Base-by-base conservation (phyloP, 768 basidiomycete genomes). In the Panus rudis region DNA sequence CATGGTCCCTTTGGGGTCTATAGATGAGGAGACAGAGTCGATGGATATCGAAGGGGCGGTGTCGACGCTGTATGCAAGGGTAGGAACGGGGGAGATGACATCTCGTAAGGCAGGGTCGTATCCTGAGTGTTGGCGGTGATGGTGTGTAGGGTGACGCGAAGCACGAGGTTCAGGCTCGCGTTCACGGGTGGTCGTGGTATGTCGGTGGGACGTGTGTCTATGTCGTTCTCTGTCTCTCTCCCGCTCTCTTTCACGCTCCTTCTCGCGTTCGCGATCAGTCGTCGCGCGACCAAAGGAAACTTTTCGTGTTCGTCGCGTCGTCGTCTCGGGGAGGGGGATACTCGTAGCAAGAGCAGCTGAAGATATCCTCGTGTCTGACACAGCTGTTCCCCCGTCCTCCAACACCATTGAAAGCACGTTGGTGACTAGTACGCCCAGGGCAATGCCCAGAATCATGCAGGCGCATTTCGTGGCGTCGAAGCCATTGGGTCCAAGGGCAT, bases 371-470 rank as follows among this genome's bases (percentile, higher is more conserved):
- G 16, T 25, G 17, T 42, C 23, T 8, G 26, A 25, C 34, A 17
- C 14, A 19, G 16, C 19, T 4, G 31, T 41, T 39, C 59, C 58
- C 12, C 67, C 67, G 42, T 71, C 67, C 57, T 82, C 81, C 54
- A 84, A 65, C 42, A 79, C 68, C 46, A 81, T 78, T 35, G 81
- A 76, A 48, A 84, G 68, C 46, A 85, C 65, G 60, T 89, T 86
- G 25, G 85, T 82, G 59, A 73, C 71, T 43, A 85, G 68, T 35
- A 82, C 72, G 40, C 85, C 87, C 11, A 88, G 67, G 4, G 71
- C 81, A 41, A 80, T 68, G 45, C 84, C 84, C 24, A 87, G 58
- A 22, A 86, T 61, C 6, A 78, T 81, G 40, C 75, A 75, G 41
- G 77, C 69, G 50, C 70, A 73, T 54, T 73, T 73, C 42, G 62